phyloP scores from a whole-genome alignment of 1,284 basidiomycete genomes.

The Irpex sp. region DNA sequence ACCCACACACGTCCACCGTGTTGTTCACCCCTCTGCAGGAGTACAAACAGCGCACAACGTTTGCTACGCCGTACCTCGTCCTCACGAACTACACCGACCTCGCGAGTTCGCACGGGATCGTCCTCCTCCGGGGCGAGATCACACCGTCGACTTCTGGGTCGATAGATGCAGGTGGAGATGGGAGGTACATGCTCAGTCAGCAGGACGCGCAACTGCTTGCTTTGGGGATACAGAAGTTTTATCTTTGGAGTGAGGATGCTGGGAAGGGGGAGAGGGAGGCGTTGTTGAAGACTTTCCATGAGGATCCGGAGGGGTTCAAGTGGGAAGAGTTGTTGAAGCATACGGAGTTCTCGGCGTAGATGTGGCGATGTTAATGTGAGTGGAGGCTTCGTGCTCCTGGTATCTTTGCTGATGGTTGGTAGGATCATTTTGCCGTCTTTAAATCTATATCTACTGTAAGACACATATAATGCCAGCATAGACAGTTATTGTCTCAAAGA shows the following conservation, averaged over 20 bases:
- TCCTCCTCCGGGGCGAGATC: slow-evolving; percentile 91
- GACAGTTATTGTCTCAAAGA: no score
- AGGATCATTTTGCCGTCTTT: no score
- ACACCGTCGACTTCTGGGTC: slow-evolving; percentile 57
- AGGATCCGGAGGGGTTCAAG: slow-evolving; percentile 65
- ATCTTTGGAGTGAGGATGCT: slow-evolving; percentile 54
- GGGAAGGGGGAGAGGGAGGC: slow-evolving; percentile 35
- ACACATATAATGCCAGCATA: no score
- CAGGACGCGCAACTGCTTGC: slow-evolving; percentile 81
- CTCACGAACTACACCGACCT: slow-evolving; percentile 94
- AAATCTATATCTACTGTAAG: no score
- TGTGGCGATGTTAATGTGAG: no score
- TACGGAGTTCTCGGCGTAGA: slow-evolving; percentile 26
- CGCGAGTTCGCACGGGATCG: slow-evolving; percentile 72
- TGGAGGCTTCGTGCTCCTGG: no score
- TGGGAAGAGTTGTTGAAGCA: slow-evolving; percentile 69
- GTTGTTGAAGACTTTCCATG: slow-evolving; percentile 69
- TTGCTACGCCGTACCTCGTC: slow-evolving; percentile 89
- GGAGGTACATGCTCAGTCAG: slow-evolving; percentile 65
- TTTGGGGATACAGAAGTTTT: slow-evolving; percentile 80
- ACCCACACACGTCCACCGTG: slow-evolving; percentile 62
- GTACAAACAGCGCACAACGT: slow-evolving; percentile 86
- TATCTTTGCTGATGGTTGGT: no score
- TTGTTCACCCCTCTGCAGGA: slow-evolving; percentile 94
- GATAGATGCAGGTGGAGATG: slow-evolving; percentile 26